phyloP scores from a whole-genome alignment of 1,139 yeast species.

The Maudiozyma humilis region DNA sequence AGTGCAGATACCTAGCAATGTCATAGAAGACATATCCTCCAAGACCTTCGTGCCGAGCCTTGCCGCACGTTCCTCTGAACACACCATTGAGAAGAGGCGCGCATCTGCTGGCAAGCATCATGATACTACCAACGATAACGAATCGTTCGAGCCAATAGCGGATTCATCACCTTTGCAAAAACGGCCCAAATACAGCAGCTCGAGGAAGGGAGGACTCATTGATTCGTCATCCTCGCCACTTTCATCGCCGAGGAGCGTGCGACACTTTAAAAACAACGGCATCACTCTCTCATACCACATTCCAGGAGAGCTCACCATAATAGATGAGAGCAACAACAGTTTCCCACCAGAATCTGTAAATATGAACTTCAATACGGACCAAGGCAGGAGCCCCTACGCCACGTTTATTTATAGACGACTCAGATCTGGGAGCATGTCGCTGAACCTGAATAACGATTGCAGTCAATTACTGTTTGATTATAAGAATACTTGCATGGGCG shows the following conservation, averaged over 20 bases:
- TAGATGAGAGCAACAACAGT: slow-evolving; percentile 2
- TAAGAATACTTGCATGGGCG: not conserved
- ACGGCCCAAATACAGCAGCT: not conserved
- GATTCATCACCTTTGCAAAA: slow-evolving; percentile 9
- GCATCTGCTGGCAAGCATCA: too few relatives aligned
- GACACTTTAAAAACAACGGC: not conserved
- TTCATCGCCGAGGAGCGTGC: not conserved
- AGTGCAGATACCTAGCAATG: slow-evolving; percentile 8
- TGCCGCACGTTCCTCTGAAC: not conserved
- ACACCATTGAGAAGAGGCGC: slow-evolving; percentile 1
- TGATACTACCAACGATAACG: slow-evolving; percentile 1
- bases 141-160: slow-evolving; percentile 10
- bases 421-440: not conserved
- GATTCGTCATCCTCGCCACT: slow-evolving; percentile 11
- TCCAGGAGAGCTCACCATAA: slow-evolving; percentile 9
- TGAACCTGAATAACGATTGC: slow-evolving; percentile 7
- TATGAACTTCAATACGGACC: slow-evolving; percentile 8
- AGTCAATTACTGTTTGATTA: not conserved
- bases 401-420: slow-evolving; percentile 4
- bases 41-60: slow-evolving; percentile 8
- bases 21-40: slow-evolving; percentile 5
- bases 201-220: slow-evolving; percentile 10
- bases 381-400: slow-evolving; percentile 9
- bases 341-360: slow-evolving; percentile 7
- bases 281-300: slow-evolving; percentile 2